Base-by-base conservation (phyloP, 257 asterid species). In the Catharanthus roseus region DNA sequence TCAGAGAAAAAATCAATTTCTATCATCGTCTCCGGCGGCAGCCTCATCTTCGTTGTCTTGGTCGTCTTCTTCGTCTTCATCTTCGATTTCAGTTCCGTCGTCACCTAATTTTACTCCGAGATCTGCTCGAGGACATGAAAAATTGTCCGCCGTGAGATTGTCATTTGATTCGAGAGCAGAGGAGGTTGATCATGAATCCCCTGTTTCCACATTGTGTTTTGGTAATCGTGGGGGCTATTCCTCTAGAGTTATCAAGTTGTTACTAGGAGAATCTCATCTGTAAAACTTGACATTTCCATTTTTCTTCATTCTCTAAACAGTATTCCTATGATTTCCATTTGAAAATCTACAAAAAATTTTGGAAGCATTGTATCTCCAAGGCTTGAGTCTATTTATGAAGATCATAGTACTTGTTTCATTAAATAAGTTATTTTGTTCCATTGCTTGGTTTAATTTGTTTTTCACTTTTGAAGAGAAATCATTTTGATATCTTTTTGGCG, bases 51-150 rank as follows among this genome's bases (percentile, higher is more conserved):
- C 54, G 26, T 62, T 65, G 0, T 74, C 69, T 0, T 74, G 77
- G 0, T 57, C 73, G 0, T 70, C 77, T 0, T 79, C 80, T 1
- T 61, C 65, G 12, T 74, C 47, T 6, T 42, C 74, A 7, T 74
- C 79, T 24, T 71, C 77, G 9, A 68, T 33, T 58, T 80, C 84
- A 2, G 83, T 68, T 67, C 75, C 72, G 0, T 50, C 72, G 28
- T 77, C 84, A 54, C 82, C 79, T 29, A n/a, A n/a, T n/a, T 77
- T 50, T 34, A 73, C 67, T 29, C 45, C 72, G 5, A 65, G 21
- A 26, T 26, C 42, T n/a, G n/a, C n/a, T 19, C 28, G 42, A 28
- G 55, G 50, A 5, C 65, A 67, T 10, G 57, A 49, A 13, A 49
- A n/a, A 19, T n/a, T 10, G 6, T 21, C 70, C 4, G 56, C 72